Percentiles rank a stretch among this genome's conserved stretches.
Conservation (phyloP, 371 early-diverging fungal genomes). For the Syncephalastrum sp. region DNA sequence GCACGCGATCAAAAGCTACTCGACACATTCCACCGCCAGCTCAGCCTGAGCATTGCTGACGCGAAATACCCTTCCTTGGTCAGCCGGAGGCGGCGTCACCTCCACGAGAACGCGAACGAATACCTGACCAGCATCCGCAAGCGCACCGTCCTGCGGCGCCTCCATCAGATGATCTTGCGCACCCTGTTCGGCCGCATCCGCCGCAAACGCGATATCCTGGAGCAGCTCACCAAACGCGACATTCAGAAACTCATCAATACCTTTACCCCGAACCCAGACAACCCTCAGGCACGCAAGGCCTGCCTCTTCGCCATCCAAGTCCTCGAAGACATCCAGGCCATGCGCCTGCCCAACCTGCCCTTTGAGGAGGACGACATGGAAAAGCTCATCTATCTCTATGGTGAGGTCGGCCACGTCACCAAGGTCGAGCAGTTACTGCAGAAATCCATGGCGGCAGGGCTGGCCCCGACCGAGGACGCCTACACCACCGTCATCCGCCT, state of each 20-base stretch:
- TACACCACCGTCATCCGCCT: constrained; percentile 30
- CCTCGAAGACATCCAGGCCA: constrained; percentile 11
- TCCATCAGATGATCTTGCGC: constrained; percentile 6
- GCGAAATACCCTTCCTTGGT: no score
- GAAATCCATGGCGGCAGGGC: constrained; percentile 7
- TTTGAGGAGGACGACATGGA: constrained; percentile 7
- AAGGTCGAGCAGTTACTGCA: constrained; percentile 17
- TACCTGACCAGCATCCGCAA: constrained; percentile 6
- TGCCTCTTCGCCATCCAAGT: constrained; percentile 7
- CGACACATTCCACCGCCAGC: no score
- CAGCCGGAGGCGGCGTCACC: no score
- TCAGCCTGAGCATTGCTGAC: no score
- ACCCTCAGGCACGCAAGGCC: neutral
- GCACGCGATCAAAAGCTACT: no score
- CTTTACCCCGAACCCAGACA: constrained; percentile 11
- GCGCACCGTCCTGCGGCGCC: constrained; percentile 7
- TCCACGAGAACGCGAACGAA: no score
- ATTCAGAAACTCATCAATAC: constrained; percentile 13
- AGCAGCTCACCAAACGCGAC: constrained; percentile 13
- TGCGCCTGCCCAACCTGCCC: neutral
- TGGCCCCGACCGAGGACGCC: constrained; percentile 13
- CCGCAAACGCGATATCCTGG: constrained; percentile 6
- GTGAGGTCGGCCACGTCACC: constrained; percentile 11
- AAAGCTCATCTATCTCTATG: constrained; percentile 10
- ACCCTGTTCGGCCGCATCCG: constrained; percentile 6